Evolutionary conservation across 2,329 filamentous ascomycete genomes (phyloP), one percentile per base, ranked within the genome.

Genomic region (Trichoderma harzianum): DNA sequence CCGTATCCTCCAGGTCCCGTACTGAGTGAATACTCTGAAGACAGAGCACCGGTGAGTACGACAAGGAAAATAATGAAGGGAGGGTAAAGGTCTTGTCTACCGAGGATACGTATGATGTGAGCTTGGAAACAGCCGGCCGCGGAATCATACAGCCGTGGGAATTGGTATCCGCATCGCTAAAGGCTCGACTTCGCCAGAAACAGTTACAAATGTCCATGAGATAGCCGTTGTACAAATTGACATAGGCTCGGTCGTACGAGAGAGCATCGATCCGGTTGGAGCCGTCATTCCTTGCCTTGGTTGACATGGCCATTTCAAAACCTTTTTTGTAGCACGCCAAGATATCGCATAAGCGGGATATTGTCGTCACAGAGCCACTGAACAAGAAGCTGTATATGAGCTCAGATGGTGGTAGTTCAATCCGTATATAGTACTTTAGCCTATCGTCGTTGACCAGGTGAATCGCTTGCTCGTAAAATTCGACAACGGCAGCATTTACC

Each of bases 181-280:
- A 91, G 1, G 91, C 93, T 14, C 91, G 88, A 26, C 89, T 88
- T 10, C 93, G 88, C 93, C 93, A 97, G 61, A 96, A 80, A 65
- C 92, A 89, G 78, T 97, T 97, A 83, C 93, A 95, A 36, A 94
- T 87, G 78, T 97, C 94, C 89, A 96, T 95, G 36, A 97, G 86
- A 78, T 92, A 94, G 26, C 91, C 91, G 79, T 97, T 97, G 83
- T 96, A 95, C 28, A 87, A 83, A 74, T 89, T 88, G 53, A 94
- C 88, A 70, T 91, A 88, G 36, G 84, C 82, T 55, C 87, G 84
- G 32, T 89, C 85, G 73, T 91, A 91, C 12, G 82, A 79, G 21
- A 80, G 79, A 7, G 80, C 77, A 72, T 82, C 78, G 57, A 82
- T 76, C 10, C 74, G 76, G 21, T 76, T 70, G 30, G 74, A 76